Evolutionary conservation across 129 eudicot species (phyloP), one percentile per base, ranked within the genome.

Genomic region (Flaveria trinervia): DNA sequence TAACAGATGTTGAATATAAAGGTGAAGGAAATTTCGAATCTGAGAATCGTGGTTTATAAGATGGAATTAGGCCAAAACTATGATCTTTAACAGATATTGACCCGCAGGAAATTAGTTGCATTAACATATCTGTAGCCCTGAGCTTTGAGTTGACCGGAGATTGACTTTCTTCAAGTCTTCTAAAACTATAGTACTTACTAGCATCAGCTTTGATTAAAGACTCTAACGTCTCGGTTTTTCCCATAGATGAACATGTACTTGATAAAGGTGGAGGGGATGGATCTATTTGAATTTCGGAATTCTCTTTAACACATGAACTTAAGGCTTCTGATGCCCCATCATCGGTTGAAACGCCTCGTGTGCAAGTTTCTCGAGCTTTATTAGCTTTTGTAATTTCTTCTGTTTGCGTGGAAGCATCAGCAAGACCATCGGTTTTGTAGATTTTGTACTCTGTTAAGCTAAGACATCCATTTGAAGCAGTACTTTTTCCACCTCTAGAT

Each of bases 101-200:
- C 67, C 98, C 98, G 61, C 98, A 94, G 11, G 98, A 91, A 26
- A 94, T 91, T 70, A 94, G 79, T 77, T 94, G 98, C 90, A 94
- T 82, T 46, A 94, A 80, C 92, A 89, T 82, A 74, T 83, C 86
- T 44, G 97, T 81, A 57, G 98, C 90, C 80, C 84, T 89, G 41
- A 91, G 78, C 81, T 88, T 91, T 62, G 89, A 7, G 73, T 71
- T 81, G 49, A 86, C 78, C 2, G 90, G 75, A 59, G 75, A 80
- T 56, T 77, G 81, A 52, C 66, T 45, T 39, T 80, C 89, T 56
- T 91, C 92, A 72, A 77, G 80, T 68, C 79, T 76, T 82, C 88
- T 83, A 74, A 89, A 93, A 74, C 88, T 83, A 73, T 83, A 88
- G 25, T 88, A 72, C 86, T 91, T 94, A 65, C 85, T 84, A 72